Conservation (phyloP, 495 filamentous ascomycete genomes). For the Tetracladium marchalianum region DNA sequence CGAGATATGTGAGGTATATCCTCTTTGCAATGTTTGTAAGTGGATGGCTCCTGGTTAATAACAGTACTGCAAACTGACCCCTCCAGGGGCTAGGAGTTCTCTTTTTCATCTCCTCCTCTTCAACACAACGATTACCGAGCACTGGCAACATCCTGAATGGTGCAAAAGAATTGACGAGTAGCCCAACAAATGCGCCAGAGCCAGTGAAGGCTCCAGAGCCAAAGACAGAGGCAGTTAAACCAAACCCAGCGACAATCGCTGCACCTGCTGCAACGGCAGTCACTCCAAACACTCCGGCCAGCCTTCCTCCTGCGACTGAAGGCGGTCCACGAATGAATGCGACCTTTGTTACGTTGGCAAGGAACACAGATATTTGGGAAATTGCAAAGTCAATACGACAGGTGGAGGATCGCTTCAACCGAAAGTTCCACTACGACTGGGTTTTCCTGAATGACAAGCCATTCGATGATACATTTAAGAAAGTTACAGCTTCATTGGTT, state of each 20-base stretch:
- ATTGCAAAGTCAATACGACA: constrained; percentile 90
- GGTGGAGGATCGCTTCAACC: constrained; percentile 95
- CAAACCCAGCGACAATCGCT: constrained; percentile 10
- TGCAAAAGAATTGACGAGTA: constrained; percentile 3
- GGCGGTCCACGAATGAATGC: constrained; percentile 74
- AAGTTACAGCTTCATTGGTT: constrained; percentile 77
- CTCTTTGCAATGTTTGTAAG: constrained; percentile 79
- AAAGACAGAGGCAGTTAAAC: too few relatives aligned
- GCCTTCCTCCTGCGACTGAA: constrained; percentile 40
- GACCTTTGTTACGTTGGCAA: constrained; percentile 90
- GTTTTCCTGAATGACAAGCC: constrained; percentile 95
- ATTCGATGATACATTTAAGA: constrained; percentile 87
- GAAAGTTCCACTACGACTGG: constrained; percentile 95
- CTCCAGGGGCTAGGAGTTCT: constrained; percentile 59
- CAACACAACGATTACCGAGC: constrained; percentile 21
- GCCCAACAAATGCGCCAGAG: constrained; percentile 8
- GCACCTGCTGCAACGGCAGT: constrained; percentile 7
- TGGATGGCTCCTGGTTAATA: constrained; percentile 1
- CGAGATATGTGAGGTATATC: constrained; percentile 77
- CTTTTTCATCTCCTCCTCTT: constrained; percentile 72
- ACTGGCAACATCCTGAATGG: constrained; percentile 18
- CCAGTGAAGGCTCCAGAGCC: constrained; percentile 11
- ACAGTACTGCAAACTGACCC: constrained; percentile 1
- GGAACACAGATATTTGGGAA: constrained; percentile 92
- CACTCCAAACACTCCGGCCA: constrained; percentile 17